Base-by-base conservation (phyloP, 768 basidiomycete species). In the Candolleomyces eurysporus region DNA sequence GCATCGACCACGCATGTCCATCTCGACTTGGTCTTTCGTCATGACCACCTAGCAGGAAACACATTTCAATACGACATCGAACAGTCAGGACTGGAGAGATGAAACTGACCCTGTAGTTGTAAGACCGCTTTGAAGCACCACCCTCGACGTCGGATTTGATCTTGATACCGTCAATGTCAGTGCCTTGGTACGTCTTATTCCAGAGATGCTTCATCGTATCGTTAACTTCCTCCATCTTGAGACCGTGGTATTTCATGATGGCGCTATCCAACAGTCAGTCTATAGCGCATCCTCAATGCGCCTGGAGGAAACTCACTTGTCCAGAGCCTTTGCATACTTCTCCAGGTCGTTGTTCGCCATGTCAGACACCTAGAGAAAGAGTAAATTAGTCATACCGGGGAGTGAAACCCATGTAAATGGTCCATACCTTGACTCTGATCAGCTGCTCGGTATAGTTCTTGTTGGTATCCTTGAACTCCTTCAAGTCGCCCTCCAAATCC, bases 161-260 rank as follows among this genome's bases (percentile, higher is more conserved):
- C 73, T 90, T 90, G 69, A 99, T 98, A 13, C 92, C 94, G 71
- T 99, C 97, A 70, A 99, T 98, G 76, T 99, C 96, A 61, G 96
- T 98, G 66, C 96, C 96, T 72, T 98, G 96, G 75, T 99, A 99
- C 0, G 96, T 98, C 77, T 94, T 96, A 72, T 94, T 96, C 97
- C 97, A 99, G 4, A 98, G 73, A 69, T 97, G 94, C 52, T 90
- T 90, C 87, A 98, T 96, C 14, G 90, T 96, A 68, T 97, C 95
- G 69, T 99, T 99, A 68, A 99, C 95, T 79, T 99, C 97, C 73
- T 96, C 94, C 97, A 98, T 97, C 77, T 99, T 99, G 67, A 97
- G 81, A 14, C 88, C 79, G 69, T 99, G 97, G 69, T 98, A 99
- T 74, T 93, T 94, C 93, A 99, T 97, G 73, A 99, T 98, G 46